phyloP scores from a whole-genome alignment of 2,329 filamentous ascomycete species.

The Penicillium sclerotigenum region DNA sequence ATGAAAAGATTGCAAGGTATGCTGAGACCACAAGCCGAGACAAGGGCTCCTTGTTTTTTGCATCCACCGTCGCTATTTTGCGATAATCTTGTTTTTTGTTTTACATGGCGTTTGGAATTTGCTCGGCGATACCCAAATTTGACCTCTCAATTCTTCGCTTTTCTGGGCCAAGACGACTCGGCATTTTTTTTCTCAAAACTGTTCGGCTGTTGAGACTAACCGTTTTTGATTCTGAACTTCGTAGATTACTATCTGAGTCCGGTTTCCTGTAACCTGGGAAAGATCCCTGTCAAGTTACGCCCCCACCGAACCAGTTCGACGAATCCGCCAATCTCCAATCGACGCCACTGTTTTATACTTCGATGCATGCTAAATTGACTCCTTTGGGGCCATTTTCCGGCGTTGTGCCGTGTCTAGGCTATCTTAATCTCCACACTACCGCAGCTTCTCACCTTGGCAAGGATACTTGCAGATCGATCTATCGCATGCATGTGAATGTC shows the following conservation, averaged over 20 bases:
- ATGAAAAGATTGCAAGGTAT: constrained; percentile 99
- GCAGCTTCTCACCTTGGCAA: not conserved
- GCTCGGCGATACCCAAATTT: constrained; percentile 34
- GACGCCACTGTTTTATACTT: constrained; percentile 11
- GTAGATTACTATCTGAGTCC: constrained; percentile 49
- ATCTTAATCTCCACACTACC: constrained; percentile 9
- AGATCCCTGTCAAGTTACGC: constrained; percentile 22
- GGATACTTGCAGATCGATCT: constrained; percentile 1
- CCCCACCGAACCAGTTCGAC: constrained; percentile 14
- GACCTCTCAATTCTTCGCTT: constrained; percentile 15
- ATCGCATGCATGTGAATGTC: not conserved
- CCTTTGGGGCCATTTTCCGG: constrained; percentile 3
- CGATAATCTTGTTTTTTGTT: constrained; percentile 27
- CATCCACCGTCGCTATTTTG: constrained; percentile 33
- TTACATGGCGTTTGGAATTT: constrained; percentile 18
- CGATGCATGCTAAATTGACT: constrained; percentile 3
- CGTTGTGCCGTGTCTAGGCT: constrained; percentile 12
- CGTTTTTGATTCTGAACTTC: constrained; percentile 24
- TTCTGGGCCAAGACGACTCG: constrained; percentile 3
- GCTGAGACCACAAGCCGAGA: constrained; percentile 39
- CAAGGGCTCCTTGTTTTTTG: constrained; percentile 33
- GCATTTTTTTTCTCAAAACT: constrained; percentile 14
- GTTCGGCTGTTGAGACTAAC: constrained; percentile 34
- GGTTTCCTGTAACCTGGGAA: constrained; percentile 43
- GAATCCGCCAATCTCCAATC: constrained; percentile 10